Evolutionary conservation across 2,329 filamentous ascomycete genomes (phyloP).

Genomic region (Incumbomyces delicatus): DNA sequence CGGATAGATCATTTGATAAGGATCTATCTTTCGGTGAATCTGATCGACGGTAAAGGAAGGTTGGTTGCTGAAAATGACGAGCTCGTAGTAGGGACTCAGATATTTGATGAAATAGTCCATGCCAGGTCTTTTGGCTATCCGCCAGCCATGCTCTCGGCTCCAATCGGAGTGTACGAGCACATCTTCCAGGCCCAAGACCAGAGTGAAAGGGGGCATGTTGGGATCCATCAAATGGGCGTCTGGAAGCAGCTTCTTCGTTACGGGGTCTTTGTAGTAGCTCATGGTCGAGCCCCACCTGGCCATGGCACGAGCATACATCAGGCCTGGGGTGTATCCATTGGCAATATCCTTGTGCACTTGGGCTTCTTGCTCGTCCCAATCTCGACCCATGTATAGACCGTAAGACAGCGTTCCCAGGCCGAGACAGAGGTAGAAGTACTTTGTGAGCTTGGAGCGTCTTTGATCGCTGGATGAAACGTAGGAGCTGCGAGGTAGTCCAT

Average conservation of each 20-base stretch:
- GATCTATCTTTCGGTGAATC: constrained; percentile 85
- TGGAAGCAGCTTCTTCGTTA: constrained; percentile 83
- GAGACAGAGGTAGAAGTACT: constrained; percentile 59
- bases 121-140: constrained; percentile 86
- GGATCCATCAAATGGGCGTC: constrained; percentile 52
- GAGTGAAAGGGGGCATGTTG: constrained; percentile 75
- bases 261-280: constrained; percentile 90
- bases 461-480: constrained; percentile 89
- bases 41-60: constrained; percentile 78
- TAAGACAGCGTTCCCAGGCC: constrained; percentile 48
- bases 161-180: constrained; percentile 91
- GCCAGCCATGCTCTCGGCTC: constrained; percentile 88
- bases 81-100: constrained; percentile 93
- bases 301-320: constrained; percentile 73
- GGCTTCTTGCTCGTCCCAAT: constrained; percentile 77
- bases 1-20: constrained; percentile 91
- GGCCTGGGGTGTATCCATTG: constrained; percentile 63
- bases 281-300: constrained; percentile 66
- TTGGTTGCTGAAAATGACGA: constrained; percentile 88
- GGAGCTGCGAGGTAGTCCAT: constrained; percentile 61
- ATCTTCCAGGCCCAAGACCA: constrained; percentile 88
- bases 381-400: constrained; percentile 68
- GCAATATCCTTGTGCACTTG: constrained; percentile 55
- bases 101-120: constrained; percentile 97
- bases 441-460: constrained; percentile 65